Conservation (phyloP, 1,139 yeast species). For the Magnusiomyces sp. region DNA sequence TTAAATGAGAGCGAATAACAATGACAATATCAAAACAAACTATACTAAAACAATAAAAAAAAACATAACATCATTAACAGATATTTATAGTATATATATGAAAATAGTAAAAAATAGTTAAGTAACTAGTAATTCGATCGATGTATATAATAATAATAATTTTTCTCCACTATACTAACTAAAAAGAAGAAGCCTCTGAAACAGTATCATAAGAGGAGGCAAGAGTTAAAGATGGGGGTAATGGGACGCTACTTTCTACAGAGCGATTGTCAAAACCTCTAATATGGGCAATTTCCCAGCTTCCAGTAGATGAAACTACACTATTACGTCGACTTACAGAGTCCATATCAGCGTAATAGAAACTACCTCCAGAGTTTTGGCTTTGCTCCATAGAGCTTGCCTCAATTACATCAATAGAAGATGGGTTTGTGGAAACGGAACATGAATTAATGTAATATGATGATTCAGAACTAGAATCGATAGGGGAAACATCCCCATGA, state of each 20-base stretch:
- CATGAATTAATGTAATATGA: not conserved
- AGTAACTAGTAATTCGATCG: too few species aligned
- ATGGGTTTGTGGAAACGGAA: not conserved
- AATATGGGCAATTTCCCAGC: constrained; percentile 4
- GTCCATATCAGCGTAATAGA: constrained; percentile 3
- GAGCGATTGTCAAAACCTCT: constrained; percentile 3
- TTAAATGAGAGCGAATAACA: too few species aligned
- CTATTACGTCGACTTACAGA: constrained; percentile 3
- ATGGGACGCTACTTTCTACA: not conserved
- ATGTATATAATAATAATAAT: too few species aligned
- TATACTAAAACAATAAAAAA: too few species aligned
- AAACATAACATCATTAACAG: too few species aligned
- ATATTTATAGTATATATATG: too few species aligned
- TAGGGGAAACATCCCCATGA: constrained; percentile 8
- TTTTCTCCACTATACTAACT: not conserved
- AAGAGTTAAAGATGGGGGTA: constrained; percentile 7
- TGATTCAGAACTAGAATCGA: constrained; percentile 2
- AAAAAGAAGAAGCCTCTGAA: constrained; percentile 12
- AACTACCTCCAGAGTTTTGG: not conserved
- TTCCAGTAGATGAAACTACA: not conserved
- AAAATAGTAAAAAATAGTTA: too few species aligned
- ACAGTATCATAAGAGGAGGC: constrained; percentile 10
- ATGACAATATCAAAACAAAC: too few species aligned
- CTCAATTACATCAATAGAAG: not conserved
- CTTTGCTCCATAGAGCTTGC: not conserved